phyloP scores from a whole-genome alignment of 257 asterid genomes.

The Solanum sejunctum region DNA sequence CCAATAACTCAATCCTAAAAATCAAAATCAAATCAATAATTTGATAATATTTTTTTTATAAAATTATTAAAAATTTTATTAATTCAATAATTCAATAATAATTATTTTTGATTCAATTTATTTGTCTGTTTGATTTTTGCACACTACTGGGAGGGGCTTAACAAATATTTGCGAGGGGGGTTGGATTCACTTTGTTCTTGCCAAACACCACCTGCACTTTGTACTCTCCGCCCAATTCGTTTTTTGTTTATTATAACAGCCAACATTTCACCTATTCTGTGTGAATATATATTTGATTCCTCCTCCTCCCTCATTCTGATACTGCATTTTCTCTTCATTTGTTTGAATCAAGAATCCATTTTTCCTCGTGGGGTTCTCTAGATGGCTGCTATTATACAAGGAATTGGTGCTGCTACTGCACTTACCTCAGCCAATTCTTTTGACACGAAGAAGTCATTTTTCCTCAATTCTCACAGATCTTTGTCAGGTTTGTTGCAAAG shows the following conservation, averaged over 20 bases:
- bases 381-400: constrained; percentile 36
- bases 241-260: neutral
- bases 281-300: neutral
- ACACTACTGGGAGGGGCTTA: no score
- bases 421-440: constrained; percentile 26
- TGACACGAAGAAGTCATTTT: constrained; percentile 10
- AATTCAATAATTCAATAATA: no score
- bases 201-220: neutral
- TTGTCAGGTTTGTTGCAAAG: constrained; percentile 20
- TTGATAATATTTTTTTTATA: no score
- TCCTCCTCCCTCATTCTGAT: neutral
- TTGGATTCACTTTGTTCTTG: neutral
- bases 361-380: neutral
- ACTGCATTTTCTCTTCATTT: neutral
- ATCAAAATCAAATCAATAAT: no score
- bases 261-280: neutral
- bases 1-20: no score
- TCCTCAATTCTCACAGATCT: constrained; percentile 16
- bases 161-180: no score
- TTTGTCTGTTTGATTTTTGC: no score
- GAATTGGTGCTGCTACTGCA: constrained; percentile 39
- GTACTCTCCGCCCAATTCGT: neutral
- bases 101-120: no score
- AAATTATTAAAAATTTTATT: no score
- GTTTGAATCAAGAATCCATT: neutral